Conservation (phyloP, 202 grass and related monocot genomes). For the Carex arenaria region DNA sequence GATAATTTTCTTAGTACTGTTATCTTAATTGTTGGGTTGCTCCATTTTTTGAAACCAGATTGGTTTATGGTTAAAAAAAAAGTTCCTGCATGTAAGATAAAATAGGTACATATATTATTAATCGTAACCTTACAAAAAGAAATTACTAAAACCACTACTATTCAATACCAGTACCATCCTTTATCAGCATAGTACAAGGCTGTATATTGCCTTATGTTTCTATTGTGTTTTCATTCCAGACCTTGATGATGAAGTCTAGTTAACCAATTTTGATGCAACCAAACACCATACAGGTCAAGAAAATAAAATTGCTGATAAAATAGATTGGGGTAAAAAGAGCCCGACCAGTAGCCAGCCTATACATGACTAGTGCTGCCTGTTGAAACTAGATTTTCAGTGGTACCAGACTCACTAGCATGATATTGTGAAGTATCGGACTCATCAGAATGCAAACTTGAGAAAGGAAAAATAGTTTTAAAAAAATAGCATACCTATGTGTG, state of each 20-base stretch:
- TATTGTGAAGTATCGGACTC: not conserved
- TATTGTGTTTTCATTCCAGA: not conserved
- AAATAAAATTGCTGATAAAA: not conserved
- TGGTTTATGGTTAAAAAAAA: not conserved
- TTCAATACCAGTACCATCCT: not conserved
- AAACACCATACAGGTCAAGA: not conserved
- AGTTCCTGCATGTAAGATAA: conserved; percentile 12
- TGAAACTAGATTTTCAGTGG: not conserved
- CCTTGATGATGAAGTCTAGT: not conserved
- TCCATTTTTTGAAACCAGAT: not conserved
- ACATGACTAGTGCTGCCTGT: not conserved
- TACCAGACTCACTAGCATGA: not conserved
- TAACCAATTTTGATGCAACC: not conserved
- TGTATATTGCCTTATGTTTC: not conserved
- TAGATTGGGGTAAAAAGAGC: not conserved
- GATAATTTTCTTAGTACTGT: not conserved
- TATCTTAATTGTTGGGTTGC: not conserved
- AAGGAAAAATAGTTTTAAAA: not conserved
- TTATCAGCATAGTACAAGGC: not conserved
- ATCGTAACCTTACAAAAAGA: not conserved
- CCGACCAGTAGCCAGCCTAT: not conserved
- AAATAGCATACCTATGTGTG: conserved; percentile 38
- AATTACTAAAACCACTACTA: not conserved
- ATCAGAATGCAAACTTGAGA: not conserved
- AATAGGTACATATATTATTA: not conserved